Conservation (phyloP, 169 alveolate species). For the Toxoplasma gondii region DNA sequence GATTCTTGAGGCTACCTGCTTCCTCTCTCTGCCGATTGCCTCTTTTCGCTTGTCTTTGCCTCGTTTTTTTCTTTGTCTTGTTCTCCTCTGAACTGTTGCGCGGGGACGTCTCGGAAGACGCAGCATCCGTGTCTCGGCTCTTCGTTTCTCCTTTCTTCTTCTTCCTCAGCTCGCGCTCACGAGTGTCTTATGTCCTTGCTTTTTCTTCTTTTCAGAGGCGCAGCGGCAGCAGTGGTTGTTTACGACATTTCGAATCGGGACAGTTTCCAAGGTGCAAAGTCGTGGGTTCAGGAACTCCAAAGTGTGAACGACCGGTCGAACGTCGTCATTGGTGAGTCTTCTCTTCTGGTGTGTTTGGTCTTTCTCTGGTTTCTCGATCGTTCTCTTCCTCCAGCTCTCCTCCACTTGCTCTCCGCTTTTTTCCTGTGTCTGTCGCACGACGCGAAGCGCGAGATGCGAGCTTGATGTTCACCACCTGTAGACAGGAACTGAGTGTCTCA, state of each 20-base stretch:
- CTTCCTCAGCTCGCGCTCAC: too few relatives aligned
- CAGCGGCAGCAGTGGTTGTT: slow-evolving; percentile 88
- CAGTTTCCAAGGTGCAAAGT: slow-evolving; percentile 83
- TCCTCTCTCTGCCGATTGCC: too few relatives aligned
- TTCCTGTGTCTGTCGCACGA: too few relatives aligned
- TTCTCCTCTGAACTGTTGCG: too few relatives aligned
- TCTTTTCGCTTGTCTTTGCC: background rate
- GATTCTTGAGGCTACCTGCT: too few relatives aligned
- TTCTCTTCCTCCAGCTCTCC: background rate
- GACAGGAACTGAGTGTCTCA: too few relatives aligned
- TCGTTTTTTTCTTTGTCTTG: background rate
- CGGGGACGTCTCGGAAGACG: too few relatives aligned
- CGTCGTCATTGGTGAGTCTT: slow-evolving; percentile 56
- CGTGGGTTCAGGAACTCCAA: slow-evolving; percentile 84
- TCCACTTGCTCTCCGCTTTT: background rate
- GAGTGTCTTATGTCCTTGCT: background rate
- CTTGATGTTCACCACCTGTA: too few relatives aligned
- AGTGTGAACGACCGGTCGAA: slow-evolving; percentile 71
- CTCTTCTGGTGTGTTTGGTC: background rate
- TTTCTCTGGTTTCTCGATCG: background rate
- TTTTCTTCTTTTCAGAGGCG: slow-evolving; percentile 78
- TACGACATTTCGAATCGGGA: slow-evolving; percentile 84
- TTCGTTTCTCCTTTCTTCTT: background rate
- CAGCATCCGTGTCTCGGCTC: background rate
- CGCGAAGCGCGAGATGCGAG: too few relatives aligned